Base-by-base conservation (phyloP, 2,329 filamentous ascomycete genomes). In the Thielaviopsis euricoi region DNA sequence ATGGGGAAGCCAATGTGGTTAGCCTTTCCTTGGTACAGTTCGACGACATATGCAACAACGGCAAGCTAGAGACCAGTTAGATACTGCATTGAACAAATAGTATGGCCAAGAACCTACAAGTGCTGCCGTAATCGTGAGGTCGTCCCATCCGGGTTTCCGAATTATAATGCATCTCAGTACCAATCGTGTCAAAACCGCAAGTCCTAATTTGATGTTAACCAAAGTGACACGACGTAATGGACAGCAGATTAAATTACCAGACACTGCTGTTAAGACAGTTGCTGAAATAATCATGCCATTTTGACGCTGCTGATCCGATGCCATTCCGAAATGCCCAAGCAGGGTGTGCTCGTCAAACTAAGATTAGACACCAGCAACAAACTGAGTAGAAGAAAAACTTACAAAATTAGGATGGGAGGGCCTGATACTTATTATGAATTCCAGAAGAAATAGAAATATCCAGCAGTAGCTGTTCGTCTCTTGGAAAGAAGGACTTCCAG, bases 1-100 rank as follows among this genome's bases (percentile, higher is more conserved):
- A 55, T 60, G 12, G 61, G 56, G 55, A 63, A 61, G 6, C 64
- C 64, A n/a, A 64, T 62, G 48, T 62, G 58, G 37, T 65, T 63
- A 13, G 61, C 62, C 23, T 59, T 62, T 22, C 52, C 59, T 10
- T 63, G 48, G 25, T 63, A 61, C 13, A 65, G 50, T n/a, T 64
- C 62, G 2, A 56, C 57, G 13, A 64, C 52, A 40, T 64, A 65
- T 12, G 57, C 63, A 26, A 62, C 22, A 48, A 37, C n/a, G 12
- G 26, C 53, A 37, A 51, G 29, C 54, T 59, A 53, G 2, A 13
- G 6, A 33, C n/a, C 21, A 12, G 23, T 22, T 21, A 49, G 33
- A 26, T 37, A 53, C 9, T 3, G 43, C 6, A 23, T 43, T 15
- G 9, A 25, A 17, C n/a, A 15, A 48, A n/a, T 29, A 29, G 19